Evolutionary conservation across 331 rosid genomes (phyloP), one percentile per base, ranked within the genome.

Genomic region (Ulmus americana): DNA sequence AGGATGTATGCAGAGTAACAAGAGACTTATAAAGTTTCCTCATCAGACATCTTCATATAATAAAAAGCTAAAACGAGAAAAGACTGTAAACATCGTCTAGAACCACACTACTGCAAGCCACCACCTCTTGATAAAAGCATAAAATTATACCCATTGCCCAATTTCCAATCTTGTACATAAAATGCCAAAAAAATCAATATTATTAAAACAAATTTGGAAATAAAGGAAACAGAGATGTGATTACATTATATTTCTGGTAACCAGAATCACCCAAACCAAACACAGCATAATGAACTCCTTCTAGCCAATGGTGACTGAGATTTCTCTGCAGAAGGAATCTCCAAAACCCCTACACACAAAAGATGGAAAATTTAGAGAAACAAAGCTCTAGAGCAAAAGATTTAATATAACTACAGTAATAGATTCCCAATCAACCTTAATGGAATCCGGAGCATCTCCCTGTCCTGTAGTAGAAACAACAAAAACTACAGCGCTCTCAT

Each of bases 201-300:
- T 18, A 5, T 47, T 51, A 45, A 42, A 18, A 44, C 71, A 65
- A 59, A 63, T 41, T 51, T 5, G 64, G 20, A 68, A 63, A 41
- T 5, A 61, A 12, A 50, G 28, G 56, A 61, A 35, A 20, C 69
- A 63, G 10, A 69, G 67, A 71, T 7, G 69, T 39, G 14, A 63
- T 81, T 86, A 92, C 97, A 78, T 92, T 92, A 79, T 72, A 92
- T 73, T 86, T 86, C 74, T 81, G 97, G 70, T 91, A 91, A 63
- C 95, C 72, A 50, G 96, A 92, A 85, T 92, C 96, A 53, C 97
- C 97, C 84, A 92, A 77, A 40, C 96, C 97, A 39, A 92, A 92
- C 63, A 92, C 94, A 44, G 96, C 86, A 74, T 77, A 88, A 55
- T 52, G 79, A 77, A 89, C 74, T 53, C 89, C 91, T 49, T 76